Evolutionary conservation across 2,329 filamentous ascomycete genomes (phyloP).

Genomic region (Calonectria hongkongensis): DNA sequence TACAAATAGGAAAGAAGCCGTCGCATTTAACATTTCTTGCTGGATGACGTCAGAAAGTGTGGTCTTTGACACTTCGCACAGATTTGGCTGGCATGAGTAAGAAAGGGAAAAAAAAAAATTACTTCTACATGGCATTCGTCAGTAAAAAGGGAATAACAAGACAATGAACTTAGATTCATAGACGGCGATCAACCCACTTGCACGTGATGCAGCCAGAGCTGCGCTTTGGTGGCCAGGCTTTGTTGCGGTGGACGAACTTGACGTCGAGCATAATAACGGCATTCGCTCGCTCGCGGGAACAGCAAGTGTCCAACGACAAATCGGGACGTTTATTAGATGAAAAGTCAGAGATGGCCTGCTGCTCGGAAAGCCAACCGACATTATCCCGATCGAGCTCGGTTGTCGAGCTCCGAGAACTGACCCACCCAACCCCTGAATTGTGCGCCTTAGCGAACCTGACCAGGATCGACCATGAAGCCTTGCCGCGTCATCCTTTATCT

Average conservation of each 20-base stretch:
- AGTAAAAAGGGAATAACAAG: not conserved
- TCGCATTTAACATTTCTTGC: constrained; percentile 13
- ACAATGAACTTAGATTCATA: not conserved
- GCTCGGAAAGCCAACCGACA: not conserved
- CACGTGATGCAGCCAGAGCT: constrained; percentile 10
- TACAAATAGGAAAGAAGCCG: not conserved
- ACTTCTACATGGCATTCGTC: not conserved
- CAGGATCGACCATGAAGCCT: too few species aligned
- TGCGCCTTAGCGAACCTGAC: too few species aligned
- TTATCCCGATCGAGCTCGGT: not conserved
- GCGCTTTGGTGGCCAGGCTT: constrained; percentile 6
- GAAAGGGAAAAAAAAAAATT: not conserved
- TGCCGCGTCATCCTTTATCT: too few species aligned
- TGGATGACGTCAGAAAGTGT: constrained; percentile 15
- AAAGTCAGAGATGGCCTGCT: not conserved
- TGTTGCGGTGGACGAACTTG: constrained; percentile 6
- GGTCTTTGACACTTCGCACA: not conserved
- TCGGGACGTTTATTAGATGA: not conserved
- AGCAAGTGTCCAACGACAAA: not conserved
- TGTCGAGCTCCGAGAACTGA: too few species aligned
- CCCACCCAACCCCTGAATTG: too few species aligned
- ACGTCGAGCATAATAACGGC: constrained; percentile 3
- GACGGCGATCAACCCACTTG: not conserved
- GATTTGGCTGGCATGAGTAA: not conserved
- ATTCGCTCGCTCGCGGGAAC: not conserved